Evolutionary conservation across 805 yeast species (phyloP).

Genomic region (Yarrowia phangngaensis): DNA sequence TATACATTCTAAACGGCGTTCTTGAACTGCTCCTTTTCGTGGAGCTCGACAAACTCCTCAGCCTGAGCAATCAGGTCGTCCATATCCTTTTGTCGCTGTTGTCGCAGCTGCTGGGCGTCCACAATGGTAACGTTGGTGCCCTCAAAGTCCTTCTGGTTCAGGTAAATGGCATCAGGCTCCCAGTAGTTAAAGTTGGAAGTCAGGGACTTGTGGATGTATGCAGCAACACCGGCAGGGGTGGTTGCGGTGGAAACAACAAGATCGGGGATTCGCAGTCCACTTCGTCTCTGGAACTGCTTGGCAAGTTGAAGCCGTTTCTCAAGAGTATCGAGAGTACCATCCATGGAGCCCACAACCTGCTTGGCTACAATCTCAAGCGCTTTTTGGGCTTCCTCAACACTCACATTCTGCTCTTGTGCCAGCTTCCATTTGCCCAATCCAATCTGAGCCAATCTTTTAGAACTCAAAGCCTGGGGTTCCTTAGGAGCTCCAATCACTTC

Average conservation of each 20-base stretch:
- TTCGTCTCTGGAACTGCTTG: conserved; percentile 48
- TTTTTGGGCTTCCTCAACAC: conserved; percentile 24
- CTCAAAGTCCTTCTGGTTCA: conserved; percentile 52
- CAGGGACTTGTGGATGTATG: conserved; percentile 41
- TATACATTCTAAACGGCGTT: conserved; percentile 33
- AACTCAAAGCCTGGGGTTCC: conserved; percentile 28
- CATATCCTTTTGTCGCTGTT: conserved; percentile 46
- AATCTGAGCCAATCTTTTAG: conserved; percentile 1
- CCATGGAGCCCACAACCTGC: conserved; percentile 3
- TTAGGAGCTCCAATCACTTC: conserved; percentile 33
- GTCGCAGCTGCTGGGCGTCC: conserved; percentile 49
- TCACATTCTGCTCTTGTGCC: conserved; percentile 26
- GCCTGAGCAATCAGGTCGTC: conserved; percentile 50
- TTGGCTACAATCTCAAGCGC: conserved; percentile 1
- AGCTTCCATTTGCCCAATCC: conserved; percentile 3
- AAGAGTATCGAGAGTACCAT: conserved; percentile 39
- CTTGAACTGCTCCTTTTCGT: conserved; percentile 33
- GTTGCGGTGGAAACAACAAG: conserved; percentile 45
- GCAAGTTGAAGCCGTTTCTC: conserved; percentile 48
- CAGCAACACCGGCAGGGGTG: conserved; percentile 42
- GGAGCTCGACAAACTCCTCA: conserved; percentile 37
- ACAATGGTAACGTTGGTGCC: conserved; percentile 50
- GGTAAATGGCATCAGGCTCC: conserved; percentile 70
- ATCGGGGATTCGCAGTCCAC: conserved; percentile 56
- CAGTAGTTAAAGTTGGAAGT: conserved; percentile 53